Evolutionary conservation across 306 rosid genomes (phyloP), one percentile per base, ranked within the genome.

Genomic region (Castanea crenata): DNA sequence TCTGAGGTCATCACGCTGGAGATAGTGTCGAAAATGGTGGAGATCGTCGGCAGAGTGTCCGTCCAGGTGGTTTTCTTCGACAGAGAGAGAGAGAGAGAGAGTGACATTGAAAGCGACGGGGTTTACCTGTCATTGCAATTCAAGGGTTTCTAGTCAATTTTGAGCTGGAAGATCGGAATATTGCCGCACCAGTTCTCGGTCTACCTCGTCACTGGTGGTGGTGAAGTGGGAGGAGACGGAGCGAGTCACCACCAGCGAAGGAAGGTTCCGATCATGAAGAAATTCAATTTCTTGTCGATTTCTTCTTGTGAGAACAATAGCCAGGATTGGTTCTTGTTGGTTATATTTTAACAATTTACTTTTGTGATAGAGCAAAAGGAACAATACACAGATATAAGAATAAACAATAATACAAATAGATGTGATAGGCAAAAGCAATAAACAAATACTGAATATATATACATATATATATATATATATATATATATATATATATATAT

Each of bases 111-210:
- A 10, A 41, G 70, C 69, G 61, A 91, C 58, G 32, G 7, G 41
- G 81, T 93, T 20, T 76, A 74, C 31, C 85, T 87, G 16, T 5
- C 83, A 2, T 63, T 83, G 71, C 83, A 78, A n/a, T 88, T 88
- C 86, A 83, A 86, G 79, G 74, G 31, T 7, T 82, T 91, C 20
- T 82, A 82, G n/a, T 44, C 78, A 18, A 11, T 74, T 25, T 59
- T 90, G 56, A 85, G 91, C 81, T 73, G 74, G 64, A 81, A 58
- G 90, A 85, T 91, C 78, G 91, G 93, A 77, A 81, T 91, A 82
- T 77, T 91, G 2, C 79, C 89, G 5, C 82, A 86, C 71, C 88
- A 85, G 27, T 87, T 90, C 81, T 78, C 90, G 5, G 85, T 84
- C 27, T 90, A 78, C 41, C 65, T 93, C 49, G 80, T 85, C 64